These are phyloP conservation scores for Tetrapisispora fleetii DNA, from an alignment of 805 yeast species.

Conservation along the genomic window DNA sequence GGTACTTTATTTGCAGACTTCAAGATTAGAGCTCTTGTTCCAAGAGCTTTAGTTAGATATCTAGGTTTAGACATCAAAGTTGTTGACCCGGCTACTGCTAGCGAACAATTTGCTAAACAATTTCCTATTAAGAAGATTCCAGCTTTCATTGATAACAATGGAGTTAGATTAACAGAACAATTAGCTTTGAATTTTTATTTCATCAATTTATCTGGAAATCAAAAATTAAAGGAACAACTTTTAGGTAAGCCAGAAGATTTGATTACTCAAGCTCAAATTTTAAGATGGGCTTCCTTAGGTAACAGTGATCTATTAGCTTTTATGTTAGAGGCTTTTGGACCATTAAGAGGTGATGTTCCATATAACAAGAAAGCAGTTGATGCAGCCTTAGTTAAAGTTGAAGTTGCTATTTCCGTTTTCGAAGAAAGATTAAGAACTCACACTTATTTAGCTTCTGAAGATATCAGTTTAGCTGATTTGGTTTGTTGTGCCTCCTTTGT, in stretches of 20 bases:
- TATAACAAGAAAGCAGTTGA: constrained; percentile 68
- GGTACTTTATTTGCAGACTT: constrained; percentile 50
- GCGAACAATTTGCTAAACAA: constrained; percentile 35
- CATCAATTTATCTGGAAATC: constrained; percentile 29
- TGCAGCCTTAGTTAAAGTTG: constrained; percentile 32
- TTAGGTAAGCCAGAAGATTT: constrained; percentile 38
- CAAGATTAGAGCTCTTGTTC: constrained; percentile 33
- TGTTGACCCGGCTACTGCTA: constrained; percentile 23
- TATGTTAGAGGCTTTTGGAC: constrained; percentile 43
- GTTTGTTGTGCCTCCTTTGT: constrained; percentile 38
- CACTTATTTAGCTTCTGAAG: constrained; percentile 67
- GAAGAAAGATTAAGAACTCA: constrained; percentile 50
- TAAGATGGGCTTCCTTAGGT: constrained; percentile 71
- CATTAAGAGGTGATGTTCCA: constrained; percentile 55
- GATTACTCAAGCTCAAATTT: constrained; percentile 32
- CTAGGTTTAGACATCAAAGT: constrained; percentile 51
- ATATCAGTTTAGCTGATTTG: constrained; percentile 56
- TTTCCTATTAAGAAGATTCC: constrained; percentile 65
- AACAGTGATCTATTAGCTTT: constrained; percentile 53
- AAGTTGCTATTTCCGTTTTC: constrained; percentile 33
- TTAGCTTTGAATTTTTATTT: constrained; percentile 53
- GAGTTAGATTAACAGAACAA: constrained; percentile 60
- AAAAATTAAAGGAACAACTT: constrained; percentile 34
- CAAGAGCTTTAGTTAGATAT: constrained; percentile 47
- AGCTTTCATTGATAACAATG: constrained; percentile 60